These are phyloP conservation scores for Aspergillus pseudoglaucus DNA, from an alignment of 2,329 filamentous ascomycete genomes.

Conservation along the genomic window DNA sequence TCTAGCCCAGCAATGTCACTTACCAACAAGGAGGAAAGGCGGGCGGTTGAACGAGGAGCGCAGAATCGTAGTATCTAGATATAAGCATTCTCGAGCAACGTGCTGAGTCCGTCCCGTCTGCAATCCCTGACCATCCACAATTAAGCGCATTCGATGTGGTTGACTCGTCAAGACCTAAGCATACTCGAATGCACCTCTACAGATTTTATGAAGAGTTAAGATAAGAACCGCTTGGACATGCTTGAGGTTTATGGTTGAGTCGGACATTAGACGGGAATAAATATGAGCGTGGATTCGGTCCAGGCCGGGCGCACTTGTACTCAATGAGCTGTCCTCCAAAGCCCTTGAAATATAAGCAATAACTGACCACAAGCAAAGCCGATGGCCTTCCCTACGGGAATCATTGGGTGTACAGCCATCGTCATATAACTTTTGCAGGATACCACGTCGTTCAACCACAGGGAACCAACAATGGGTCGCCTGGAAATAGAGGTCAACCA, in stretches of 20 bases:
- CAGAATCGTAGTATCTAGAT: conserved; percentile 11
- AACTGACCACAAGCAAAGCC: conserved; percentile 44
- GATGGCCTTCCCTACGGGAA: conserved; percentile 14
- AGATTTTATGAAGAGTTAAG: conserved; percentile 54
- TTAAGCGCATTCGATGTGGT: conserved; percentile 44
- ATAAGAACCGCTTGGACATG: conserved; percentile 49
- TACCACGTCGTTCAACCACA: conserved; percentile 57
- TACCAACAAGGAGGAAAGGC: conserved; percentile 7
- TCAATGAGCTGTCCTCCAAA: neutral
- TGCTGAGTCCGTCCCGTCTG: conserved; percentile 5
- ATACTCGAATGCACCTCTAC: conserved; percentile 42
- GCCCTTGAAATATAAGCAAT: conserved; percentile 30
- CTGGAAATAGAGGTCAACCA: conserved; percentile 65
- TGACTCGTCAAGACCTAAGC: conserved; percentile 55
- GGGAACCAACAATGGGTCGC: conserved; percentile 64
- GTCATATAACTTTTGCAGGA: conserved; percentile 46
- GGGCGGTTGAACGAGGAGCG: conserved; percentile 5
- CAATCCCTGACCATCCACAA: neutral
- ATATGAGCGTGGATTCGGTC: conserved; percentile 6
- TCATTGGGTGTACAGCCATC: too few relatives aligned
- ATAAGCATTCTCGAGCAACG: conserved; percentile 9
- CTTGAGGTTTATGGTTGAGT: conserved; percentile 40
- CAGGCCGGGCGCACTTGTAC: neutral
- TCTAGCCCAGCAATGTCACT: conserved; percentile 4
- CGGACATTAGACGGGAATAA: conserved; percentile 3